Conservation (phyloP, 805 yeast genomes). For the Candida nitratophila region DNA sequence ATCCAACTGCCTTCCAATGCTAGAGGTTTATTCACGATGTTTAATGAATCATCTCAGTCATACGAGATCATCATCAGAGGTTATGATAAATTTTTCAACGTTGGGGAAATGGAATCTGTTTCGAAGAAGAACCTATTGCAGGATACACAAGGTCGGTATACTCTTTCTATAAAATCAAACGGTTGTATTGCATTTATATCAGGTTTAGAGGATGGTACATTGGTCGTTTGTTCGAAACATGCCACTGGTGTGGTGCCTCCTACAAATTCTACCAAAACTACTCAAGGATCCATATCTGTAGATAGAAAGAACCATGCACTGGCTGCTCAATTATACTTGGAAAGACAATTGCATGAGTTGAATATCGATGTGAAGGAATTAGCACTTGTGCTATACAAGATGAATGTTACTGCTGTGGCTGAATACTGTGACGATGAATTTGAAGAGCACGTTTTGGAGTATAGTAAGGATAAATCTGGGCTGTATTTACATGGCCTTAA, state of each 20-base stretch:
- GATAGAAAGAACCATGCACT: slow-evolving; percentile 61
- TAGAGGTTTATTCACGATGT: slow-evolving; percentile 69
- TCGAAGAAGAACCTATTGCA: slow-evolving; percentile 37
- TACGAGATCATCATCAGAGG: slow-evolving; percentile 68
- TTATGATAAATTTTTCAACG: slow-evolving; percentile 88
- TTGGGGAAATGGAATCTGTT: slow-evolving; percentile 55
- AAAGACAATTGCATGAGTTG: slow-evolving; percentile 37
- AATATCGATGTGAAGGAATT: slow-evolving; percentile 41
- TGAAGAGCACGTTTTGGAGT: slow-evolving; percentile 89
- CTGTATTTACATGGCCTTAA: slow-evolving; percentile 88
- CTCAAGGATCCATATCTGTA: slow-evolving; percentile 4
- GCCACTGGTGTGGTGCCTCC: slow-evolving; percentile 58
- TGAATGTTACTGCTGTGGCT: slow-evolving; percentile 76
- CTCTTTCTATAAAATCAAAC: slow-evolving; percentile 78
- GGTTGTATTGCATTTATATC: slow-evolving; percentile 88
- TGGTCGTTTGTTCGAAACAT: slow-evolving; percentile 87
- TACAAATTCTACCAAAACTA: not conserved
- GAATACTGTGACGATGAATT: slow-evolving; percentile 89
- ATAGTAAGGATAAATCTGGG: slow-evolving; percentile 62
- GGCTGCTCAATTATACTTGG: slow-evolving; percentile 58
- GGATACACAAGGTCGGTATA: slow-evolving; percentile 68
- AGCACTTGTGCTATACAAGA: slow-evolving; percentile 43
- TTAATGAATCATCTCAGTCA: slow-evolving; percentile 23
- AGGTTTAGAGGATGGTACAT: slow-evolving; percentile 66
- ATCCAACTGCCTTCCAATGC: slow-evolving; percentile 63